Base-by-base conservation (phyloP, 1,284 basidiomycete species). In the Papiliotrema flavescens region DNA sequence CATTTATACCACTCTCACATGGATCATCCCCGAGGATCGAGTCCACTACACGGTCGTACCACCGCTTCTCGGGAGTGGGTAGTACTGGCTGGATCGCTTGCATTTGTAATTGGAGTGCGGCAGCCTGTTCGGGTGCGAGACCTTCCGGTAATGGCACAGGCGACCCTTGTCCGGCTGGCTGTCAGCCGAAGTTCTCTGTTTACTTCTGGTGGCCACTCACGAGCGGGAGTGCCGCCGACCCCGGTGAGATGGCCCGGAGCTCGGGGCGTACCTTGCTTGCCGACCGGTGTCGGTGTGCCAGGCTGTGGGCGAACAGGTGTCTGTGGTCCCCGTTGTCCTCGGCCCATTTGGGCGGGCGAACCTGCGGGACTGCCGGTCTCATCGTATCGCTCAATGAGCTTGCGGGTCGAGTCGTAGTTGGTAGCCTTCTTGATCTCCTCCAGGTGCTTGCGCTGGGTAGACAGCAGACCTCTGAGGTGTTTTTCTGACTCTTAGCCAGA, bases 381-480 rank as follows among this genome's bases (percentile, higher is more conserved):
- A 60, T 96, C 95, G 69, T 98, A 98, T 56, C 86, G 85, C 71
- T 97, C 92, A 15, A 99, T 80, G 46, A 99, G 82, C 65, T 87
- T 88, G 49, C 89, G 85, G 17, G 93, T 95, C 24, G 85, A 85
- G 73, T 99, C 92, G 75, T 90, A 99, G 66, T 95, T 94, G 0
- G 93, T 97, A 66, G 90, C 92, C 77, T 91, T 89, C 80, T 99
- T 99, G 65, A 98, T 89, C 69, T 97, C 94, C 63, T 96, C 94
- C 28, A 99, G 83, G 71, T 91, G 94, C 39, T 83, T 83, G 36
- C 89, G 85, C 64, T 94, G 91, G 67, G 88, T 81, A 67, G 86
- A 86, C 62, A 89, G 82, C 13, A 97, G 80, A 0, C 79, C 73
- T 56, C 86, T 85, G 17, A 98, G 79, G 13, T 86, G 85, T 67